Evolutionary conservation across 2,329 filamentous ascomycete species (phyloP).

Genomic region (Xylaria sp.): DNA sequence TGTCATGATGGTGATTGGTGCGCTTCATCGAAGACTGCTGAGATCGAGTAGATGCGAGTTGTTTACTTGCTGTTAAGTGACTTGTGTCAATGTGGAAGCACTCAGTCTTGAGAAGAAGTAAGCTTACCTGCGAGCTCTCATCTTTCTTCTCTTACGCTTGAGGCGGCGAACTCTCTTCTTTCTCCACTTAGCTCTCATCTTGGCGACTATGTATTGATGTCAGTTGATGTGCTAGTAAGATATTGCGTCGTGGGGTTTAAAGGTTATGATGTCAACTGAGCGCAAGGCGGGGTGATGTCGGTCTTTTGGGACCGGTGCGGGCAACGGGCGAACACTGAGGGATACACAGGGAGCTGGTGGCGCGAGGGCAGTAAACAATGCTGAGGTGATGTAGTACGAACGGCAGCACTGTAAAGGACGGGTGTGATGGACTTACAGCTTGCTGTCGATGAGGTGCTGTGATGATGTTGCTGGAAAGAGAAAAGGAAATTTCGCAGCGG

Average conservation of each 20-base stretch:
- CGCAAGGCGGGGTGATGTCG: conserved; percentile 16
- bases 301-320: neutral
- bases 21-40: conserved; percentile 42
- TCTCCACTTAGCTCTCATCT: conserved; percentile 97
- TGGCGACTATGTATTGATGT: conserved; percentile 45
- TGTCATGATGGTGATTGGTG: conserved; percentile 44
- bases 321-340: neutral
- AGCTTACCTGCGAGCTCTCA: conserved; percentile 92
- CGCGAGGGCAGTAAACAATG: neutral
- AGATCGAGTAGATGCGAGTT: conserved; percentile 49
- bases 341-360: neutral
- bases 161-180: conserved; percentile 99
- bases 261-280: conserved; percentile 16
- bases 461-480: conserved; percentile 40
- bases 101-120: neutral
- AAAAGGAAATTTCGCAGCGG: conserved; percentile 31
- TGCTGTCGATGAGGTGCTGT: conserved; percentile 43
- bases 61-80: conserved; percentile 49
- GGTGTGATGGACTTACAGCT: conserved; percentile 35
- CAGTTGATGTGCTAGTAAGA: neutral
- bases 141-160: conserved; percentile 99
- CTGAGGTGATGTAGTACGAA: neutral
- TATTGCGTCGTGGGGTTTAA: neutral
- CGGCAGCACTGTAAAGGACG: neutral
- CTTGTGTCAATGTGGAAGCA: neutral